Evolutionary conservation across 192 early-diverging fungal species (phyloP).

Genomic region (Coemansia furcata): DNA sequence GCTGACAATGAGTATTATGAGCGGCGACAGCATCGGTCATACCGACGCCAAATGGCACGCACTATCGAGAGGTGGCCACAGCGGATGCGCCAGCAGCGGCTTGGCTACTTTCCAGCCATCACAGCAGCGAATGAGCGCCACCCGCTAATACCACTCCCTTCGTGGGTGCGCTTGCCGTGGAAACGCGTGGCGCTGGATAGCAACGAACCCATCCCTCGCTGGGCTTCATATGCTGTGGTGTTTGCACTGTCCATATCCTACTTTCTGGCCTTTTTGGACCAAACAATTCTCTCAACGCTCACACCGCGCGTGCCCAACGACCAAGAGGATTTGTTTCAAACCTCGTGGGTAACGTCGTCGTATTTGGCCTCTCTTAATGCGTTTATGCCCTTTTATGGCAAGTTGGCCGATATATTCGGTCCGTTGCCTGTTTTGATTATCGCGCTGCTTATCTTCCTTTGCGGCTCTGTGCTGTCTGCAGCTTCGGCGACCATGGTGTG

Average conservation of each 20-base stretch:
- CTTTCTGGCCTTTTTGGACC: slow-evolving; percentile 66
- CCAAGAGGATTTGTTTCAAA: slow-evolving; percentile 56
- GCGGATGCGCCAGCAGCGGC: background rate
- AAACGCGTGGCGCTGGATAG: slow-evolving; percentile 36
- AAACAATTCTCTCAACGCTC: slow-evolving; percentile 68
- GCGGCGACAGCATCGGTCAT: slow-evolving; percentile 3
- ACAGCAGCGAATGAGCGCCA: background rate
- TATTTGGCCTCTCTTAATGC: slow-evolving; percentile 58
- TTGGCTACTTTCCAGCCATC: background rate
- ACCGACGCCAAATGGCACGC: slow-evolving; percentile 5
- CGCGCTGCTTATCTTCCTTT: slow-evolving; percentile 55
- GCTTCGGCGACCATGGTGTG: slow-evolving; percentile 47
- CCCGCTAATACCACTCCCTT: slow-evolving; percentile 7
- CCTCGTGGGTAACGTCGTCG: slow-evolving; percentile 65
- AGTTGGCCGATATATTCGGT: slow-evolving; percentile 73
- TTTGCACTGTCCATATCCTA: slow-evolving; percentile 47
- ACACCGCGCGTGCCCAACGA: slow-evolving; percentile 60
- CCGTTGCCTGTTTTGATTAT: slow-evolving; percentile 41
- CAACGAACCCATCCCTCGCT: slow-evolving; percentile 32
- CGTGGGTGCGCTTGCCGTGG: slow-evolving; percentile 43
- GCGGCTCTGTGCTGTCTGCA: slow-evolving; percentile 59
- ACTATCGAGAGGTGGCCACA: slow-evolving; percentile 6
- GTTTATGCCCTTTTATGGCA: slow-evolving; percentile 67
- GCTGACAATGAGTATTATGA: slow-evolving; percentile 6
- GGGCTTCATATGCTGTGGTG: slow-evolving; percentile 35